These are phyloP conservation scores for Albatrellus ellisii DNA, from an alignment of 768 basidiomycete species.

Conservation along the genomic window DNA sequence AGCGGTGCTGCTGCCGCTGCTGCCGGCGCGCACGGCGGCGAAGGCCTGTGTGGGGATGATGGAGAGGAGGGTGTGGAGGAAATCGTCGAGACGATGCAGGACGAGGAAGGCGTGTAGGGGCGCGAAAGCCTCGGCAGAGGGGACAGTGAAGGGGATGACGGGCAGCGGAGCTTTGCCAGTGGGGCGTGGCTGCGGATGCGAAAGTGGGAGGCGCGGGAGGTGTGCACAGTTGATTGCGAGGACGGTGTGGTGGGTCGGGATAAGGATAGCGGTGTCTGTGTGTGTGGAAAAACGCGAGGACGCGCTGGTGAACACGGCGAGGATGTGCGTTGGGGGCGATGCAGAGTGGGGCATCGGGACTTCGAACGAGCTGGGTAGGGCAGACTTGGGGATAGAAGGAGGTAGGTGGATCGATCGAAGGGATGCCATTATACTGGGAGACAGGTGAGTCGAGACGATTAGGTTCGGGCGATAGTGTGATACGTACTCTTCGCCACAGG, in stretches of 20 bases:
- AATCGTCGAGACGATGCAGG: conserved; percentile 41
- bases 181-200: conserved; percentile 13
- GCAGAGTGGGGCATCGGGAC: conserved; percentile 4
- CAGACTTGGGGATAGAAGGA: conserved; percentile 9
- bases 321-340: conserved; percentile 10
- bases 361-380: conserved; percentile 11
- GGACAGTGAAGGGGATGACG: conserved; percentile 56
- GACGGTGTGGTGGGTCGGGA: conserved; percentile 51
- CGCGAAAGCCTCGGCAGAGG: conserved; percentile 56
- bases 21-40: conserved; percentile 14
- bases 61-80: conserved; percentile 55
- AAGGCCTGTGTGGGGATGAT: no score
- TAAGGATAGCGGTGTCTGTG: conserved; percentile 29
- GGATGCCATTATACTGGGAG: conserved; percentile 11
- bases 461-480: not conserved
- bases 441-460: not conserved
- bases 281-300: conserved; percentile 20
- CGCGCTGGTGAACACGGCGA: conserved; percentile 29
- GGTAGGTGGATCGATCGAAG: conserved; percentile 7
- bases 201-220: conserved; percentile 35
- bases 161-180: conserved; percentile 30
- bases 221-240: conserved; percentile 48
- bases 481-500: conserved; percentile 31
- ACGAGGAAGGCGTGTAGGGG: conserved; percentile 58
- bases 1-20: conserved; percentile 4